Base-by-base conservation (phyloP, 1,284 basidiomycete genomes). In the Puccinia horiana region DNA sequence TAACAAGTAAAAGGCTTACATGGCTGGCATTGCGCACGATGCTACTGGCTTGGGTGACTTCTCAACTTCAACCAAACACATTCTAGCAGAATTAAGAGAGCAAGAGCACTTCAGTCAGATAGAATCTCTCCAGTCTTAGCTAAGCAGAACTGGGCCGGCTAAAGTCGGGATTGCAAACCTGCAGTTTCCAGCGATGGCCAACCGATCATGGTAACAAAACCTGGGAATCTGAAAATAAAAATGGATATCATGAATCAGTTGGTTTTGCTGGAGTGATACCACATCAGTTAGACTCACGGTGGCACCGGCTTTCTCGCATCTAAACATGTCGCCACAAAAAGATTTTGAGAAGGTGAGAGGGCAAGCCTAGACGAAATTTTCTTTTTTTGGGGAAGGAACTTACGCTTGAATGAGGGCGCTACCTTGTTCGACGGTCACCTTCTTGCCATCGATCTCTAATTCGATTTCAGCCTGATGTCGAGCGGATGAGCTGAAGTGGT, bases 1-100 rank as follows among this genome's bases (percentile, higher is more conserved):
- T 8, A 67, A 35, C 12, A 20, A 32, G 23, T 5, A 2, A 44
- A 44, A 11, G 12, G 49, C 83, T 35, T 4, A 85, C 94, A 98
- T 96, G 63, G 96, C 96, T 70, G 96, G 97, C 93, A 97, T 96
- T 16, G 96, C 96, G 87, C 96, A 84, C 87, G 91, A 94, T 74
- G 93, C 93, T 73, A 96, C 91, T 42, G 95, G 95, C 89, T 97
- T 97, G 80, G 95, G 95, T 83, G 95, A 95, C 84, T 94, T 91
- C 88, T 96, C 93, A 83, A 97, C 95, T 88, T 99, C 96, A 80
- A 99, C 96, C 67, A 99, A 89, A 88, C 96, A 99, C 96, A 97
- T 97, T 86, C 93, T 91, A 85, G 12, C 67, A 80, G 80, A 76
- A 35, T 79, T 67, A 73, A 83, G n/a, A n/a, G n/a, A n/a, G n/a